A percentile compares a stretch with the other conserved stretches of the same genome.
Evolutionary conservation across 495 filamentous ascomycete species (phyloP).

Genomic region (Chaetomium tenue): DNA sequence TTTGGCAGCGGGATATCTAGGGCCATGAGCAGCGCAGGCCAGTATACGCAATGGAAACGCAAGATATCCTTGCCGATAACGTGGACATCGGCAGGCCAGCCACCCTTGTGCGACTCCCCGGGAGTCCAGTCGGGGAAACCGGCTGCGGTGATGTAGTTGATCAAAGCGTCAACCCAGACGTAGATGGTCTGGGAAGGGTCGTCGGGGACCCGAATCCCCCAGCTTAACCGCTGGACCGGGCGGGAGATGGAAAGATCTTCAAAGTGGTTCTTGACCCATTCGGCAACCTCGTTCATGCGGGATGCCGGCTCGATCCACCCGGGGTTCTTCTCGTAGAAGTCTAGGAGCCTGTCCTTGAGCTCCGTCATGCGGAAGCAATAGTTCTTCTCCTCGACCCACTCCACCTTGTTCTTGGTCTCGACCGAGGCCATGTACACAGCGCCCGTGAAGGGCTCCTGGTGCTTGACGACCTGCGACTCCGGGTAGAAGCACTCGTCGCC

Average conservation of each 20-base stretch:
- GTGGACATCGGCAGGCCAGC: constrained; percentile 91
- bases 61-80: constrained; percentile 95
- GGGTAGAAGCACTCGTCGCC: constrained; percentile 97
- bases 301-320: constrained; percentile 64
- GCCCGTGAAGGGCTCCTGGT: constrained; percentile 75
- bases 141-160: constrained; percentile 87
- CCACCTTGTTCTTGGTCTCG: constrained; percentile 88
- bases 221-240: constrained; percentile 70
- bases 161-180: constrained; percentile 93
- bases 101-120: constrained; percentile 51
- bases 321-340: constrained; percentile 73
- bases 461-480: constrained; percentile 65
- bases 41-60: constrained; percentile 95
- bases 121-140: constrained; percentile 77
- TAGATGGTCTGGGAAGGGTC: constrained; percentile 90
- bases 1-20: constrained; percentile 79
- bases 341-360: constrained; percentile 68
- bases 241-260: constrained; percentile 87
- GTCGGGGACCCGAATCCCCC: constrained; percentile 88
- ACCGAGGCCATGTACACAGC: constrained; percentile 75
- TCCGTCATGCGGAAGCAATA: constrained; percentile 92
- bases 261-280: constrained; percentile 66
- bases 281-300: constrained; percentile 66
- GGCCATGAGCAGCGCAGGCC: constrained; percentile 93
- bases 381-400: constrained; percentile 91